Percentiles rank a stretch among this genome's conserved stretches.
phyloP scores from a whole-genome alignment of 768 basidiomycete genomes.

The Trametes cinnabarina region DNA sequence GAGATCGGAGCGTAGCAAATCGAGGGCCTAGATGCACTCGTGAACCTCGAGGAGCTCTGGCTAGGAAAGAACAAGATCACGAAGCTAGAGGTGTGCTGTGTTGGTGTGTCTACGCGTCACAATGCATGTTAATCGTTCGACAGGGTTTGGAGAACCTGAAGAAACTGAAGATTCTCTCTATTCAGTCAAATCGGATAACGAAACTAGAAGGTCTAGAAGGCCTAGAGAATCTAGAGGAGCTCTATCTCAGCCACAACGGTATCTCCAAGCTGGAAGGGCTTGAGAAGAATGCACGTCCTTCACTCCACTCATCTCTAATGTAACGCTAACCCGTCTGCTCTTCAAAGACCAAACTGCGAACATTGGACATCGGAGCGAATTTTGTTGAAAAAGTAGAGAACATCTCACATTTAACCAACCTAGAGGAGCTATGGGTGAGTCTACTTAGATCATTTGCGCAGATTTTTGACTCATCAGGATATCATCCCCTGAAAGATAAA shows the following conservation, averaged over 20 bases:
- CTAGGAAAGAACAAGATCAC: slow-evolving; percentile 97
- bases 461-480: background rate
- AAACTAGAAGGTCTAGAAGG: slow-evolving; percentile 79
- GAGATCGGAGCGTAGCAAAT: slow-evolving; percentile 58
- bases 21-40: slow-evolving; percentile 76
- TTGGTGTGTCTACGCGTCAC: background rate
- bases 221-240: slow-evolving; percentile 73
- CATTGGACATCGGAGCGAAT: slow-evolving; percentile 87
- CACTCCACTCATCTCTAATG: slow-evolving; percentile 21
- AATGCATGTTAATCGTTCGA: background rate
- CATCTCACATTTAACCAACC: slow-evolving; percentile 64
- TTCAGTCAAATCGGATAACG: slow-evolving; percentile 93
- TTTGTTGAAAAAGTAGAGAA: slow-evolving; percentile 78
- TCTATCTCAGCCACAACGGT: slow-evolving; percentile 95
- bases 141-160: slow-evolving; percentile 72
- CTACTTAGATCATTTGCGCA: background rate
- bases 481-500: slow-evolving; percentile 58
- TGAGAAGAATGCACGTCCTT: slow-evolving; percentile 64
- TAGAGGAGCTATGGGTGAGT: slow-evolving; percentile 94
- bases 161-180: slow-evolving; percentile 78
- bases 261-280: slow-evolving; percentile 80
- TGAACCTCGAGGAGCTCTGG: slow-evolving; percentile 91
- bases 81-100: slow-evolving; percentile 68
- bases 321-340: background rate
- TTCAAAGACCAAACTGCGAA: slow-evolving; percentile 62